Percentiles rank a stretch among this genome's conserved stretches.
Conservation (phyloP, 352 stramenopile genomes). For the Globisporangium megalacanthum region DNA sequence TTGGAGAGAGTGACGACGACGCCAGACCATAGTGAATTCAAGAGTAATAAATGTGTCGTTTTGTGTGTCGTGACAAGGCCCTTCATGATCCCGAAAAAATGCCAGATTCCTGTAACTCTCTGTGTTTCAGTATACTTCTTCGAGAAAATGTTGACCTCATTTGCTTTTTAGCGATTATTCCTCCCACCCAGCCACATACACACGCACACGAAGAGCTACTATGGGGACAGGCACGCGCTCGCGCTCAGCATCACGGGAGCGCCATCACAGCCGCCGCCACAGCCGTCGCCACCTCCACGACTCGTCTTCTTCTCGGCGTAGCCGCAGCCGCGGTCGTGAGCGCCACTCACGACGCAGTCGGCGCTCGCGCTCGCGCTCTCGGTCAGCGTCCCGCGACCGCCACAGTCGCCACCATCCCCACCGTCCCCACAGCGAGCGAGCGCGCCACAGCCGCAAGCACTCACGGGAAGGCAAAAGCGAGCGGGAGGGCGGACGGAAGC, state of each 20-base stretch:
- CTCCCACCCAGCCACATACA: background rate
- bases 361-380: slow-evolving; percentile 5
- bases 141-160: background rate
- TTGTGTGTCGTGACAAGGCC: background rate
- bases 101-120: background rate
- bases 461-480: slow-evolving; percentile 11
- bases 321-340: slow-evolving; percentile 16
- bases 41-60: background rate
- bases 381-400: slow-evolving; percentile 18
- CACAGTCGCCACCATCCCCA: slow-evolving; percentile 11
- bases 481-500: background rate
- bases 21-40: too few species aligned
- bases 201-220: background rate
- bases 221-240: slow-evolving; percentile 9
- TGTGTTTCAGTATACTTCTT: background rate
- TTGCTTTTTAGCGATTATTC: background rate
- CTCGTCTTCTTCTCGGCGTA: slow-evolving; percentile 1
- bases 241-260: slow-evolving; percentile 20
- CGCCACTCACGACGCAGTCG: slow-evolving; percentile 7
- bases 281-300: slow-evolving; percentile 1
- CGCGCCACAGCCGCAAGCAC: slow-evolving; percentile 8
- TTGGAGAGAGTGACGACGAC: too few species aligned
- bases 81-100: background rate
- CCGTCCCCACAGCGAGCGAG: background rate
- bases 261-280: slow-evolving; percentile 4